phyloP scores from a whole-genome alignment of 139 green algal species.

The Chloropicon primus region DNA sequence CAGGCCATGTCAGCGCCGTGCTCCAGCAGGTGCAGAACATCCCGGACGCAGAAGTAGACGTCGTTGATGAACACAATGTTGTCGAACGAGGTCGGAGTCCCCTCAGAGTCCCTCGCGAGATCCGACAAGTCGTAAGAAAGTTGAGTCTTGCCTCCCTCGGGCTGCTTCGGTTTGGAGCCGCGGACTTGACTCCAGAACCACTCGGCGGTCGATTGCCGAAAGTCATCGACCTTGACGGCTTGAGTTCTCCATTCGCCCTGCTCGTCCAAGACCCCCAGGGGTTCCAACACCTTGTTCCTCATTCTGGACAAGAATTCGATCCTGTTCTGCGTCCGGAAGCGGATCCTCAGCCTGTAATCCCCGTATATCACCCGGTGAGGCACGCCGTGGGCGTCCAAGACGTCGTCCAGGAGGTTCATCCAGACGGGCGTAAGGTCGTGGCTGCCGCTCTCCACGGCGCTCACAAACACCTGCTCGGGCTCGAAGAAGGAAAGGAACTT shows the following conservation, averaged over 20 bases:
- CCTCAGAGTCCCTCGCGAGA: too few relatives aligned
- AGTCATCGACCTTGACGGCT: too few relatives aligned
- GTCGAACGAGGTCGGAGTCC: neutral
- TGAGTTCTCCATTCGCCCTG: too few relatives aligned
- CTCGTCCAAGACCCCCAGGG: neutral
- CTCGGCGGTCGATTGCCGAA: too few relatives aligned
- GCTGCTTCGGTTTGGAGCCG: too few relatives aligned
- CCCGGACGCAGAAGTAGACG: slow-evolving; percentile 36
- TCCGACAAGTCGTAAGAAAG: too few relatives aligned
- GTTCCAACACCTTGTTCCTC: slow-evolving; percentile 27
- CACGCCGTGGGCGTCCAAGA: slow-evolving; percentile 13
- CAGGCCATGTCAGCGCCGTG: slow-evolving; percentile 32
- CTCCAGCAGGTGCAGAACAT: slow-evolving; percentile 22
- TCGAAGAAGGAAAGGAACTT: neutral
- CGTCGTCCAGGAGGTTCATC: slow-evolving; percentile 18
- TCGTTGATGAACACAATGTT: slow-evolving; percentile 46
- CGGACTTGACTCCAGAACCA: too few relatives aligned
- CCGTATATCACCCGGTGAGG: slow-evolving; percentile 9
- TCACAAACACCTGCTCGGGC: slow-evolving; percentile 14
- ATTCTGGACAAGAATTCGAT: slow-evolving; percentile 29
- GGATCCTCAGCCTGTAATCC: slow-evolving; percentile 3
- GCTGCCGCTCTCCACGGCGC: slow-evolving; percentile 39
- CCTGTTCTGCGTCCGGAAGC: too few relatives aligned
- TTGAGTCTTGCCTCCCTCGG: too few relatives aligned
- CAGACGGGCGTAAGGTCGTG: slow-evolving; percentile 26